Evolutionary conservation across 2,329 filamentous ascomycete species (phyloP), one percentile per base, ranked within the genome.

Genomic region (Phaeoacremonium minimum): DNA sequence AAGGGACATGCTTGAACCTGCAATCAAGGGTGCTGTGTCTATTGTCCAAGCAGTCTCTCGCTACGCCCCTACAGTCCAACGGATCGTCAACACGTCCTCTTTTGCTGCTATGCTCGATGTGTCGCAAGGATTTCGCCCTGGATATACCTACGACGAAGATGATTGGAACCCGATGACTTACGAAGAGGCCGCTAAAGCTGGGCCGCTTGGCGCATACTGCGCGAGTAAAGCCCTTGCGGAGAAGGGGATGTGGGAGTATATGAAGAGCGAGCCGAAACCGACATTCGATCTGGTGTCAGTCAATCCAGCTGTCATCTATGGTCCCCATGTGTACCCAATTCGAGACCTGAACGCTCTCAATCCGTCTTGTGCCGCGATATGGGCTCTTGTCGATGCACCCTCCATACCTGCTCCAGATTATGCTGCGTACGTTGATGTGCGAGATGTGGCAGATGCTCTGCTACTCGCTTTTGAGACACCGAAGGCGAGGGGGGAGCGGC

Each of bases 271-370:
- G 11, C 13, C 29, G 6, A 35, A 40, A 36, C 37, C 35, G 9
- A 18, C 29, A n/a, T 42, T 45, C 29, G 36, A 40, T 26, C 26
- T 45, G 13, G 16, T 41, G 14, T 28, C 34, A 15, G n/a, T 45
- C 6, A 28, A 35, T 33, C 39, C 43, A 13, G 18, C 32, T n/a
- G 39, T 19, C 26, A 32, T 41, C 15, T 29, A 44, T n/a, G 41
- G 45, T n/a, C 40, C 40, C 4, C 37, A 43, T 17, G 37, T 28
- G 32, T 16, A 11, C 6, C 17, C 26, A 13, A 18, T 30, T 6
- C 19, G 16, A 17, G 19, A 29, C 2, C 18, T 30, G 8, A 31
- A 34, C 26, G 11, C 22, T 15, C 31, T 37, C n/a, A 13, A 13
- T 18, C 33, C 34, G 18, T 30, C 36, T 17, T 33, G 22, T 11